Percentiles rank a stretch among this genome's conserved stretches.
Evolutionary conservation across 192 early-diverging fungal genomes (phyloP).

Genomic region (Thoreauomyces humboldtii): DNA sequence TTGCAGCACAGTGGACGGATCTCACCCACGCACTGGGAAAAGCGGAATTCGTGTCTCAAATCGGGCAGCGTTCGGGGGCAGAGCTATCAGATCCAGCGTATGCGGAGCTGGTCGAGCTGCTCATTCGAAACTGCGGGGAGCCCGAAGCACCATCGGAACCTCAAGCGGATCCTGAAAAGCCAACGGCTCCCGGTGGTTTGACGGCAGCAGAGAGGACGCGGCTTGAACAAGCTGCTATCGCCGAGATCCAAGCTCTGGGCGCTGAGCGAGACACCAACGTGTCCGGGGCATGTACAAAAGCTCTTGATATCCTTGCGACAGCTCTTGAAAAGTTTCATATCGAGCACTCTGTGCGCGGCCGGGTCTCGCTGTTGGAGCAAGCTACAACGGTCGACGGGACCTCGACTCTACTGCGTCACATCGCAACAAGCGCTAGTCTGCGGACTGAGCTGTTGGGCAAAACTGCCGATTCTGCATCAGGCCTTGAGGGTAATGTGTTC

Average conservation of each 20-base stretch:
- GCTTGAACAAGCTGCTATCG: slow-evolving; percentile 24
- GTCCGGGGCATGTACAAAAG: slow-evolving; percentile 17
- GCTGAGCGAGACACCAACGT: slow-evolving; percentile 18
- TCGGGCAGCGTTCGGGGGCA: too few species aligned
- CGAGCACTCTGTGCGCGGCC: slow-evolving; percentile 18
- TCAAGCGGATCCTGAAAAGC: too few species aligned
- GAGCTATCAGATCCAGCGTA: too few species aligned
- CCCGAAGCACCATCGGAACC: too few species aligned
- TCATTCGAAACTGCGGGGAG: too few species aligned
- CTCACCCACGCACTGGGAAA: too few species aligned
- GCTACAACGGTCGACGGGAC: background rate
- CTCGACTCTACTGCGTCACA: slow-evolving; percentile 15
- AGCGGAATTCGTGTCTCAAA: too few species aligned
- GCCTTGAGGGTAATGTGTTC: too few species aligned
- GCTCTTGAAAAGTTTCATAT: slow-evolving; percentile 33
- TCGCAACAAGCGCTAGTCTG: slow-evolving; percentile 23
- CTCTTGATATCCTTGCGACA: slow-evolving; percentile 16
- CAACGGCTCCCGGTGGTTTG: background rate
- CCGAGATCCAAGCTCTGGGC: slow-evolving; percentile 10
- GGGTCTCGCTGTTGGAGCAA: slow-evolving; percentile 32
- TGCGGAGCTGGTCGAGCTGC: too few species aligned
- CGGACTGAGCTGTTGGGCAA: background rate
- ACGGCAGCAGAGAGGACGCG: slow-evolving; percentile 9
- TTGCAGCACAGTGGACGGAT: too few species aligned
- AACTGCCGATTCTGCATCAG: too few species aligned